Conservation (phyloP, 495 filamentous ascomycete genomes). For the Xanthoparmelia taractica region DNA sequence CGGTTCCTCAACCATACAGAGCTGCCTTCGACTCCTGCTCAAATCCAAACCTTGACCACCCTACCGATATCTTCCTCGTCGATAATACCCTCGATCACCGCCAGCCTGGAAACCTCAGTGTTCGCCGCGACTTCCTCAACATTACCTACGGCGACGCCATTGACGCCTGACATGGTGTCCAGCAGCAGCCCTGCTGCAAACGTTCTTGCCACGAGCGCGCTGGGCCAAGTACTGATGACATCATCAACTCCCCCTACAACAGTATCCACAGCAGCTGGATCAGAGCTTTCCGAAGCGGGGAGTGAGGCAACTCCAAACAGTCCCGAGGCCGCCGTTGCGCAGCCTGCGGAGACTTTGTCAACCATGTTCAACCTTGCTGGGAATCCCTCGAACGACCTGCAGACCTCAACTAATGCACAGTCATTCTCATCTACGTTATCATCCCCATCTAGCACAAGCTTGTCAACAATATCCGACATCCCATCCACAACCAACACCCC, state of each 20-base stretch:
- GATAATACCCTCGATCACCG: neutral
- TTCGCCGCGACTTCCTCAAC: neutral
- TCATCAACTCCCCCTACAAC: neutral
- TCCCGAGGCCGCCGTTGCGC: neutral
- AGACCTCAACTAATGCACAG: neutral
- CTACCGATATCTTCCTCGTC: conserved; percentile 14
- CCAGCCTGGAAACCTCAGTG: neutral
- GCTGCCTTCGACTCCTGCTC: conserved; percentile 1
- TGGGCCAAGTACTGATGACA: neutral
- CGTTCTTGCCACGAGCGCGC: neutral
- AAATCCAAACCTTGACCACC: conserved; percentile 7
- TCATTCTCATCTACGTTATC: neutral
- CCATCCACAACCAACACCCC: neutral
- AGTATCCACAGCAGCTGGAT: neutral
- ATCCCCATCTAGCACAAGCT: neutral
- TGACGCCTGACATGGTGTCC: no score
- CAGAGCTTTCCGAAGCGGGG: neutral
- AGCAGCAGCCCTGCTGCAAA: neutral
- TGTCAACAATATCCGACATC: neutral
- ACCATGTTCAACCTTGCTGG: neutral
- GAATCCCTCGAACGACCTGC: neutral
- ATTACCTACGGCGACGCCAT: neutral
- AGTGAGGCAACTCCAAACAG: neutral
- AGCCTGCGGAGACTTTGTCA: conserved; percentile 2
- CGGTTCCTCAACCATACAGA: conserved; percentile 18